phyloP scores from a whole-genome alignment of 129 eudicot species.

The Apium graveolens region DNA sequence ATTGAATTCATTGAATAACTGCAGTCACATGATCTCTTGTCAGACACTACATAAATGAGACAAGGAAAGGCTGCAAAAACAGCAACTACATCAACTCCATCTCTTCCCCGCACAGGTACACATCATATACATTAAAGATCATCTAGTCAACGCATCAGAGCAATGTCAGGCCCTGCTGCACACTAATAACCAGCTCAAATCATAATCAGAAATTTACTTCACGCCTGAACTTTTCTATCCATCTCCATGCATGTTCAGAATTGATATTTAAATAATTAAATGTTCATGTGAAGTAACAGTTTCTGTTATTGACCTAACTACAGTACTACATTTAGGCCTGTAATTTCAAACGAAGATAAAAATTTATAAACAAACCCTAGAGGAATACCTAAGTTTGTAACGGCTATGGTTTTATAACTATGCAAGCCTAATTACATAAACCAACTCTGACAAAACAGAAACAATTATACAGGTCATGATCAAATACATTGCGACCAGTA shows the following conservation, averaged over 20 bases:
- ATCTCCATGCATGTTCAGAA: background rate
- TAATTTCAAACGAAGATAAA: background rate
- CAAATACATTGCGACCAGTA: background rate
- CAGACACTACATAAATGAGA: background rate
- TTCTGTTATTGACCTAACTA: background rate
- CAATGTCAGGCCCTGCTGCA: background rate
- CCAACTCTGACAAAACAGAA: background rate
- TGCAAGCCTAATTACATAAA: background rate
- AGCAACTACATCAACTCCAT: background rate
- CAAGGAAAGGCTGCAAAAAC: background rate
- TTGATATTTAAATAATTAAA: background rate
- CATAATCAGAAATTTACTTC: background rate
- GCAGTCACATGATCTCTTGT: background rate
- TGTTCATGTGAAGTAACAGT: background rate
- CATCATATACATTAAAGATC: background rate
- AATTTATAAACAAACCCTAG: background rate
- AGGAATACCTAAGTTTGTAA: background rate
- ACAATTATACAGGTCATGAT: background rate
- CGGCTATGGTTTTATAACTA: background rate
- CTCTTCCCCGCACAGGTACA: background rate
- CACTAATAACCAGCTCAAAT: background rate
- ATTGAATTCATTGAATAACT: constrained; percentile 85
- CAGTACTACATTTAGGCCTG: background rate
- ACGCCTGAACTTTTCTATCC: background rate
- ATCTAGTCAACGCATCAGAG: background rate